Conservation (phyloP, 768 basidiomycete genomes). For the Suillus luteus region DNA sequence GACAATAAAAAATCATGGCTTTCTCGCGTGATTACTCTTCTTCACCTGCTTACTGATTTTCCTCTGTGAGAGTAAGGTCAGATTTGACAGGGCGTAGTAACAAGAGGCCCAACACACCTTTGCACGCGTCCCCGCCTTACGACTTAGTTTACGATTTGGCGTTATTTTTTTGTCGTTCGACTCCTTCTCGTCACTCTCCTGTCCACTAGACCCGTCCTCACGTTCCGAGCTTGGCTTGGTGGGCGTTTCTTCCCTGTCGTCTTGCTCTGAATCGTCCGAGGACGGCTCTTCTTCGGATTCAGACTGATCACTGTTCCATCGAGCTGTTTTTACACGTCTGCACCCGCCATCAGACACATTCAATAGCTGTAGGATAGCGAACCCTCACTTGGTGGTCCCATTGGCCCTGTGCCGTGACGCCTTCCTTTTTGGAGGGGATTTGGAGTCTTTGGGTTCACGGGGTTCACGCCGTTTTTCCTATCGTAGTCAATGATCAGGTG, state of each 20-base stretch:
- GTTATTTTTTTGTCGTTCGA: slow-evolving; percentile 30
- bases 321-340: slow-evolving; percentile 32
- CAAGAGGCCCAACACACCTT: slow-evolving; percentile 34
- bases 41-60: slow-evolving; percentile 32
- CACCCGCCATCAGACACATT: slow-evolving; percentile 15
- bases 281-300: slow-evolving; percentile 30
- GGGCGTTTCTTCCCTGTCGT: slow-evolving; percentile 41
- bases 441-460: slow-evolving; percentile 51
- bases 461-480: slow-evolving; percentile 40
- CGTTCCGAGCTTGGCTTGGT: slow-evolving; percentile 39
- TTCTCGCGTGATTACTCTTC: slow-evolving; percentile 24
- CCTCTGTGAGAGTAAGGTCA: slow-evolving; percentile 25
- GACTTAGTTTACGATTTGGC: slow-evolving; percentile 38
- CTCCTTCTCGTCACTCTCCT: slow-evolving; percentile 31
- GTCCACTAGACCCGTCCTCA: slow-evolving; percentile 38
- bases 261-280: slow-evolving; percentile 34
- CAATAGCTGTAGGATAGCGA: not conserved
- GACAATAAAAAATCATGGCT: slow-evolving; percentile 22
- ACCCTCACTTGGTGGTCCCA: slow-evolving; percentile 29
- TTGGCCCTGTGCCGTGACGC: slow-evolving; percentile 38
- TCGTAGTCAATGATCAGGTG: slow-evolving; percentile 10
- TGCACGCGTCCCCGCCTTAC: slow-evolving; percentile 42
- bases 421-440: slow-evolving; percentile 56
- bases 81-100: not conserved
- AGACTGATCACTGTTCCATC: slow-evolving; percentile 36